Conservation (phyloP, 1,284 basidiomycete species). For the Agroathelia rolfsii region DNA sequence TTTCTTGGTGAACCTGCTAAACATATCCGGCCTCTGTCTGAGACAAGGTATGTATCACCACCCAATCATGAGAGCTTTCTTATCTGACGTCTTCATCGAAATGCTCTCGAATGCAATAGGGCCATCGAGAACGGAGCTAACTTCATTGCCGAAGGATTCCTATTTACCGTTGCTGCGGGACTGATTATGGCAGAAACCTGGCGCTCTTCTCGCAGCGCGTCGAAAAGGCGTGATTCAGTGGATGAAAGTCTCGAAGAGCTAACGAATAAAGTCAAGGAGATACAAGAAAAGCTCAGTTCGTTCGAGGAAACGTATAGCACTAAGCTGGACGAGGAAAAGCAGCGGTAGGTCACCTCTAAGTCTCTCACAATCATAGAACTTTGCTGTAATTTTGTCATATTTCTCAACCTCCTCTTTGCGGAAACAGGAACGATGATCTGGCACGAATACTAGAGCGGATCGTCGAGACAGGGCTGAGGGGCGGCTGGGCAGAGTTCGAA, state of each 20-base stretch:
- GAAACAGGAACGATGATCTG: slow-evolving; percentile 50
- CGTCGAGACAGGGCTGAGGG: slow-evolving; percentile 61
- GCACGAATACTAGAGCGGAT: slow-evolving; percentile 57
- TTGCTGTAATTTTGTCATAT: background rate
- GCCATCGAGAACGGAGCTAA: slow-evolving; percentile 87
- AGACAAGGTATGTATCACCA: slow-evolving; percentile 52
- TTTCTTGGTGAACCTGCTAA: slow-evolving; percentile 73
- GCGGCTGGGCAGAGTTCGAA: slow-evolving; percentile 58
- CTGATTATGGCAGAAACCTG: slow-evolving; percentile 76
- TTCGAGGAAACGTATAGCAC: slow-evolving; percentile 37
- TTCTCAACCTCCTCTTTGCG: too few species aligned
- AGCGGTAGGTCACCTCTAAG: slow-evolving; percentile 30
- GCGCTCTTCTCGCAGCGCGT: slow-evolving; percentile 64
- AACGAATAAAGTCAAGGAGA: slow-evolving; percentile 32
- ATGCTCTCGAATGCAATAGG: slow-evolving; percentile 27
- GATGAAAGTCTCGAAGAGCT: slow-evolving; percentile 65
- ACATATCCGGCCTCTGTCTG: slow-evolving; percentile 74
- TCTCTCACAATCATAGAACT: slow-evolving; percentile 1
- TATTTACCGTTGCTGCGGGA: slow-evolving; percentile 70
- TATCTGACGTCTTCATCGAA: background rate
- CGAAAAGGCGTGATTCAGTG: slow-evolving; percentile 65
- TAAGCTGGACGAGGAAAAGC: slow-evolving; percentile 30
- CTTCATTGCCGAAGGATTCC: slow-evolving; percentile 76
- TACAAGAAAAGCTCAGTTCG: slow-evolving; percentile 35
- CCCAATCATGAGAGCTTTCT: background rate